Evolutionary conservation across 2,329 filamentous ascomycete species (phyloP), one percentile per base, ranked within the genome.

Genomic region (Diplocarpon rosae): DNA sequence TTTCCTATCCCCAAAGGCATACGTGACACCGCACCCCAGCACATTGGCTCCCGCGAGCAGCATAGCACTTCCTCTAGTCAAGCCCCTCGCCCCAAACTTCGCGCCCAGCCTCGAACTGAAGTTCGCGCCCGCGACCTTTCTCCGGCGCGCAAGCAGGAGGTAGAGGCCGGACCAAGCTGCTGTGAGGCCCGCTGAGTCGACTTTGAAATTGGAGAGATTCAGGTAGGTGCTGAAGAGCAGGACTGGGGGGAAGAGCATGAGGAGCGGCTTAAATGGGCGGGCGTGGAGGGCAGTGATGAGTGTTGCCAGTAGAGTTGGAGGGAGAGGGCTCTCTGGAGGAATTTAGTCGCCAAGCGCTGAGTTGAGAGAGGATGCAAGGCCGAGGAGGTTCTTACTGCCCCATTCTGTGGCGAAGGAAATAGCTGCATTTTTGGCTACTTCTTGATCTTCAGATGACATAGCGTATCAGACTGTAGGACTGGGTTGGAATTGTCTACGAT

Each of bases 151-250:
- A 11, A 84, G 62, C 13, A 83, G 59, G n/a, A 80, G 64, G 54
- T 83, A 83, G 33, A 82, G 57, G 0, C 75, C 77, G 28, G 75
- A 80, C 75, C 78, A 80, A 0, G 78, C 76, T 8, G 76, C 76
- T 14, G 71, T 77, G 5, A 80, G 67, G 5, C 79, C 79, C 0
- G 78, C 79, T 15, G 70, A 69, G 56, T 83, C 80, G 39, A 72
- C 73, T 58, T 76, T 74, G 65, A 73, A 81, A 47, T 71, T 70
- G 50, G 71, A 70, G 27, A 83, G 57, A 58, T 83, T 83, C 36
- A 83, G 65, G 57, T 83, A 84, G 46, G 74, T 75, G 41, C 73
- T 73, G 64, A 83, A 80, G 47, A 83, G 69, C 2, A 84, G 68
- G 45, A 80, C 65, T 2, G 79, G 78, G 4, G 79, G 73, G 59